A percentile compares a stretch with the other conserved stretches of the same genome.
Evolutionary conservation across 208 protist species (phyloP).

Genomic region (Crithidia acanthocephali): DNA sequence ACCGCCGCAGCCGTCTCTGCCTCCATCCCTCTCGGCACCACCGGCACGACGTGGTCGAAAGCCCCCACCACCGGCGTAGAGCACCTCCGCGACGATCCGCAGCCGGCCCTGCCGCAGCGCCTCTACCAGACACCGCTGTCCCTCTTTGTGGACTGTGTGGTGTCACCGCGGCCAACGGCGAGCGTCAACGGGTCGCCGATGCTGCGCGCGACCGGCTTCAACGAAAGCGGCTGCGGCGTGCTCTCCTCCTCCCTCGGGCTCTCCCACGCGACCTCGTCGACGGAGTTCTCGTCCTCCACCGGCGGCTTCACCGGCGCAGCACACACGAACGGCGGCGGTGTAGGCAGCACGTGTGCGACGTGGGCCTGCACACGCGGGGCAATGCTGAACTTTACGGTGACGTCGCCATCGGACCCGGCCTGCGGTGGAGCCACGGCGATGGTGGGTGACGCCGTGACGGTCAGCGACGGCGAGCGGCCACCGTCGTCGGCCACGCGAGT

Average conservation of each 20-base stretch:
- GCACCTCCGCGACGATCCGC: constrained; percentile 2
- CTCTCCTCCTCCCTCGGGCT: constrained; percentile 7
- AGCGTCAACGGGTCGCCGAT: neutral
- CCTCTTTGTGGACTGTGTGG: constrained; percentile 8
- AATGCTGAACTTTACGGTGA: neutral
- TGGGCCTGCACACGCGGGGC: constrained; percentile 9
- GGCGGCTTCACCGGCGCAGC: neutral
- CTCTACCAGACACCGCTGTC: constrained; percentile 7
- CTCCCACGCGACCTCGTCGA: neutral
- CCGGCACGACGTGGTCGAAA: neutral
- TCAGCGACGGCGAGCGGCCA: neutral
- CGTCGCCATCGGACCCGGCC: neutral
- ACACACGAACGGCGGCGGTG: neutral
- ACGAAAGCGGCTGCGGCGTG: neutral
- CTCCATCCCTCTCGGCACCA: too few species aligned
- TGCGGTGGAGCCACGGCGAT: neutral
- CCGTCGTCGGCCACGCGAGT: neutral
- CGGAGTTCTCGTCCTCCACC: neutral
- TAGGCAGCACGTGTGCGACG: neutral
- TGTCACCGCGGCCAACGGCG: neutral
- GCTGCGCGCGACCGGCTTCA: neutral
- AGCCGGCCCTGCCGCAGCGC: constrained; percentile 15
- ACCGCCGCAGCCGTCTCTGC: neutral
- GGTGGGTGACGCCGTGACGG: neutral
- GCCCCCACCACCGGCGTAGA: neutral